These are phyloP conservation scores for Agroathelia rolfsii DNA, from an alignment of 1,284 basidiomycete genomes.

Conservation along the genomic window DNA sequence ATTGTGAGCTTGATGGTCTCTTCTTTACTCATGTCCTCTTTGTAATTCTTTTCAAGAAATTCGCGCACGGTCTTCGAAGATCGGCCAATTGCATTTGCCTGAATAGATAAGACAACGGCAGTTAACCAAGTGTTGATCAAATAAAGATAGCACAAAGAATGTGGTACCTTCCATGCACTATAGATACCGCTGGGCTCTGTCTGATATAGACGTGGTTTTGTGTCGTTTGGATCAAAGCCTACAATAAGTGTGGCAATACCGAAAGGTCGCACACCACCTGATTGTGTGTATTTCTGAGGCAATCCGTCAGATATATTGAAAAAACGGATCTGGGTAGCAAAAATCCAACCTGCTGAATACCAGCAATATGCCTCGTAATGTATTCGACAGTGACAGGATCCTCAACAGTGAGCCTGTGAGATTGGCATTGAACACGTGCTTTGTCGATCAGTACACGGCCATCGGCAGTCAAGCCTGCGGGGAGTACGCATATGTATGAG, in stretches of 20 bases:
- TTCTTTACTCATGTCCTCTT: constrained; percentile 80
- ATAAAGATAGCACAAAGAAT: neutral
- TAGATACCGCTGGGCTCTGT: constrained; percentile 98
- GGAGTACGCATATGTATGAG: constrained; percentile 10
- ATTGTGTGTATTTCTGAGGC: constrained; percentile 89
- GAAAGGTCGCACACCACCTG: constrained; percentile 96
- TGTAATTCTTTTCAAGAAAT: constrained; percentile 98
- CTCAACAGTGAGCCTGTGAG: constrained; percentile 94
- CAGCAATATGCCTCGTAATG: constrained; percentile 95
- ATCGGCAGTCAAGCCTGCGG: constrained; percentile 90
- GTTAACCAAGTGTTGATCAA: constrained; percentile 2
- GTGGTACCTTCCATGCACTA: constrained; percentile 89
- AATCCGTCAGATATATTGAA: constrained; percentile 1
- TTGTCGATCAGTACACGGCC: constrained; percentile 98
- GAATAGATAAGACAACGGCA: constrained; percentile 7
- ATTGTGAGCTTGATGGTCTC: constrained; percentile 93
- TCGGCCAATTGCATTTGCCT: constrained; percentile 97
- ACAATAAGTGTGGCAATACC: constrained; percentile 96
- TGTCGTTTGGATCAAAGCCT: constrained; percentile 94
- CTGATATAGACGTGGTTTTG: constrained; percentile 83
- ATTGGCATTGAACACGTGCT: constrained; percentile 96
- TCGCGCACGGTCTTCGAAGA: constrained; percentile 98
- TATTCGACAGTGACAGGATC: constrained; percentile 98
- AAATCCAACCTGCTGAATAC: constrained; percentile 82
- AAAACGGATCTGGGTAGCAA: constrained; percentile 1